Base-by-base conservation (phyloP, 345 rosid species). In the Salix purpurea region DNA sequence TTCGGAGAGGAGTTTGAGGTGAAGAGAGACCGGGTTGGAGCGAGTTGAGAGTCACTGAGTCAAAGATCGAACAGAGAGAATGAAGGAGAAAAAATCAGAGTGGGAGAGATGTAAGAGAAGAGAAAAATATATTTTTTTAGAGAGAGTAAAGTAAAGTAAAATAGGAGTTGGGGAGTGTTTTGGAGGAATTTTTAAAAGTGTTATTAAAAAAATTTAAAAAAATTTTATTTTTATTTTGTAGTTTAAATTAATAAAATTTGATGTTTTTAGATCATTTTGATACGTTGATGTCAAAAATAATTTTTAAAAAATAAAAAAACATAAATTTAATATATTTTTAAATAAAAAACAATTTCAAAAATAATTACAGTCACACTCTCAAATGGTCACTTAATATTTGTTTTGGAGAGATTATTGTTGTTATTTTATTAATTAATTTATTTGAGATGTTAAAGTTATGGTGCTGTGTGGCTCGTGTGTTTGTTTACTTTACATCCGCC, bases 21-120 rank as follows among this genome's bases (percentile, higher is more conserved):
- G 10, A 42, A 15, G 39, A 34, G 65, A 28, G 34, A 36, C 18
- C 42, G 50, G 12, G 52, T 30, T 9, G 28, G 16, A 74, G 48
- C 67, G 48, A 40, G 28, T 28, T 66, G 62, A 10, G 64, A 58
- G 10, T 8, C 28, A 24, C 24, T 19, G 48, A 65, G 62, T 6
- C 62, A 44, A 42, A 34, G 77, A 74, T 74, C 70, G 70, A 60
- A 46, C n/a, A 74, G 3, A 46, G 48, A 67, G 30, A 7, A 40
- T 40, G 44, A 40, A 40, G 44, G 67, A 26, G 34, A 2, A 7
- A 65, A n/a, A 32, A 30, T 4, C 65, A 6, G 24, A 56, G 61
- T 30, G 2, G 28, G 39, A 56, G 64, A 23, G 64, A 23, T 58
- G 64, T 9, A 58, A 24, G 64, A 4, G 24, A 10, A 10, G 24